Conservation (phyloP, 2,329 filamentous ascomycete species). For the Fusarium torreyae region DNA sequence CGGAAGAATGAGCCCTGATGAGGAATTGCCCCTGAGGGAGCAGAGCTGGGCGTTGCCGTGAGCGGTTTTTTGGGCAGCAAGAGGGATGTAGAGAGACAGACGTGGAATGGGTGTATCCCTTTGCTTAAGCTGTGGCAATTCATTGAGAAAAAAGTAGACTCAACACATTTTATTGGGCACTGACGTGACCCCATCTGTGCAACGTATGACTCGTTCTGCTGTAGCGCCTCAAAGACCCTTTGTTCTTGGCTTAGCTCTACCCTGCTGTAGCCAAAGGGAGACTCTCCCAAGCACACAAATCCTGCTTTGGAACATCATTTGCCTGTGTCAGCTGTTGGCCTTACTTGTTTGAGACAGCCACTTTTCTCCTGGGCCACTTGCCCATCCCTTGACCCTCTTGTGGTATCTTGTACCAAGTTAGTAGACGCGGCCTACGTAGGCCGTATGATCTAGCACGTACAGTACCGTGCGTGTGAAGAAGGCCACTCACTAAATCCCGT, state of each 20-base stretch:
- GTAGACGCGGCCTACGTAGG: not conserved
- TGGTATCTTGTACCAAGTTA: not conserved
- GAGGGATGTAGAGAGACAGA: conserved; percentile 2
- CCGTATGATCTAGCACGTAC: conserved; percentile 16
- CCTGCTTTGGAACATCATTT: conserved; percentile 16
- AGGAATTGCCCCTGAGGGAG: conserved; percentile 25
- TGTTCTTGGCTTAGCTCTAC: not conserved
- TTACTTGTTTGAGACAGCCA: conserved; percentile 17
- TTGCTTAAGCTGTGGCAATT: not conserved
- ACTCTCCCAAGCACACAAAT: conserved; percentile 6
- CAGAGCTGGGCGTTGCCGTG: conserved; percentile 33
- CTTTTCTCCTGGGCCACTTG: not conserved
- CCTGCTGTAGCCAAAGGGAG: conserved; percentile 14
- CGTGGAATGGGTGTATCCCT: conserved; percentile 6
- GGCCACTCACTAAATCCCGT: not conserved
- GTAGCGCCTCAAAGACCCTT: not conserved
- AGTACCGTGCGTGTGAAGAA: conserved; percentile 7
- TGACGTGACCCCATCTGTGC: not conserved
- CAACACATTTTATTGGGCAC: conserved; percentile 10
- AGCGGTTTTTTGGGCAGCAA: not conserved
- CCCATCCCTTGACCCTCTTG: not conserved
- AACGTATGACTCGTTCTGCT: conserved; percentile 20
- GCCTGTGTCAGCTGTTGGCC: not conserved
- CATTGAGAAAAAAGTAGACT: not conserved
- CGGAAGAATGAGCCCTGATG: not conserved